Percentiles rank a stretch among this genome's conserved stretches.
Evolutionary conservation across 352 stramenopile species (phyloP).

Genomic region (Globisporangium echinulatum): DNA sequence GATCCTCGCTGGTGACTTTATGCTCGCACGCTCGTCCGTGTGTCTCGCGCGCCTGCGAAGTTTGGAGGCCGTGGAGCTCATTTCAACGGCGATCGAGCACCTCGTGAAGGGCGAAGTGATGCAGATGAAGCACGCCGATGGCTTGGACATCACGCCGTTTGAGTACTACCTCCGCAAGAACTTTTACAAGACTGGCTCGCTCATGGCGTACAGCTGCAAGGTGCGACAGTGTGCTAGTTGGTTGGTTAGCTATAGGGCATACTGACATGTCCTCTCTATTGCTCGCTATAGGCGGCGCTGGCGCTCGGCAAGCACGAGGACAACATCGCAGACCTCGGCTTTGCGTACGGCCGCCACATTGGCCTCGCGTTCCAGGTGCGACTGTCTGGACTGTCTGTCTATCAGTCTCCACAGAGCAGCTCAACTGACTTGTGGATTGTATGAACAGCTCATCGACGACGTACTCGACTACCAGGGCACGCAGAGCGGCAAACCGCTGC

Average conservation of each 20-base stretch:
- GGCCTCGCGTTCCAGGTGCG: constrained; percentile 96
- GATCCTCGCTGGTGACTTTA: constrained; percentile 96
- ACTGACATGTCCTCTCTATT: neutral
- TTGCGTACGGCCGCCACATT: constrained; percentile 96
- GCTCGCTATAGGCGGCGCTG: constrained; percentile 61
- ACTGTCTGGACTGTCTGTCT: neutral
- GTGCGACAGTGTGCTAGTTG: neutral
- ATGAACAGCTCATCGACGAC: constrained; percentile 92
- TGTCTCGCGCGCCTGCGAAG: constrained; percentile 92
- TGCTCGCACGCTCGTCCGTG: constrained; percentile 95
- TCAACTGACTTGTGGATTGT: no score
- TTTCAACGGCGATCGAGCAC: constrained; percentile 98
- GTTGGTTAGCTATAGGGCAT: no score
- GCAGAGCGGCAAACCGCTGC: constrained; percentile 91
- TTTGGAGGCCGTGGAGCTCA: constrained; percentile 95
- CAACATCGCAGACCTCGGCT: constrained; percentile 81
- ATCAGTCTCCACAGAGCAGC: no score
- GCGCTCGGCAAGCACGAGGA: constrained; percentile 90
- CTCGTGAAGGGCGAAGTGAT: constrained; percentile 99
- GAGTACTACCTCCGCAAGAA: constrained; percentile 98
- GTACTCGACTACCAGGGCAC: constrained; percentile 97
- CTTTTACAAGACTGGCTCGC: constrained; percentile 98
- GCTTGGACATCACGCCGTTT: constrained; percentile 76
- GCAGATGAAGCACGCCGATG: constrained; percentile 93
- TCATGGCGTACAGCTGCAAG: constrained; percentile 98